phyloP scores from a whole-genome alignment of 2,329 filamentous ascomycete species.

The Verticillium alfalfae region DNA sequence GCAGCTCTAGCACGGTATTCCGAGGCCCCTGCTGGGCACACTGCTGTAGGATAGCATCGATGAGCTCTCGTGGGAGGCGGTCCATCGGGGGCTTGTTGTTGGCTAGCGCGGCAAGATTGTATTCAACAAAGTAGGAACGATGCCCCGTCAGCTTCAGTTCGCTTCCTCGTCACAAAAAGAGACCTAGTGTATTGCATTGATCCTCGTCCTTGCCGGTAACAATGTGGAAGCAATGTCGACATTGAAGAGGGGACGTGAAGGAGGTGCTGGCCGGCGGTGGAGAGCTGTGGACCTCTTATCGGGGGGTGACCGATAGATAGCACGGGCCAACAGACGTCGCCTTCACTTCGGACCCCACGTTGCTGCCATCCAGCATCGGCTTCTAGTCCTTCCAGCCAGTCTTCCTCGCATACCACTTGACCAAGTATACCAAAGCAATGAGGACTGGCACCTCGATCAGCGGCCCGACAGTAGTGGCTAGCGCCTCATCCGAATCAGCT shows the following conservation, averaged over 20 bases:
- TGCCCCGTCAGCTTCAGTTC: not conserved
- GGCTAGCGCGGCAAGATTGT: not conserved
- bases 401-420: constrained; percentile 38
- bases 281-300: not conserved
- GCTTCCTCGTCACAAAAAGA: not conserved
- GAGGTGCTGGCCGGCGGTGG: not conserved
- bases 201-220: not conserved
- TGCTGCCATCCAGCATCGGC: not conserved
- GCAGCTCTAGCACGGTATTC: constrained; percentile 36
- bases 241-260: not conserved
- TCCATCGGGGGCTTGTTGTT: constrained; percentile 28
- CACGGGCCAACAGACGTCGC: not conserved
- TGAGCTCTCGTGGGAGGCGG: constrained; percentile 39
- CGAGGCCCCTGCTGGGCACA: constrained; percentile 35
- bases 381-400: not conserved
- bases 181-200: not conserved
- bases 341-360: not conserved
- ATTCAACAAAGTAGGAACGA: not conserved
- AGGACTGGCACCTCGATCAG: constrained; percentile 83
- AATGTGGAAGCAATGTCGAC: not conserved
- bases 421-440: constrained; percentile 68
- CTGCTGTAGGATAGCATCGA: constrained; percentile 38
- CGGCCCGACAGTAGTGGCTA: constrained; percentile 79
- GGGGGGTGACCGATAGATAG: not conserved
- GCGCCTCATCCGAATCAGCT: constrained; percentile 68